phyloP scores from a whole-genome alignment of 2,329 filamentous ascomycete genomes.

The Tolypocladium pustulatum region DNA sequence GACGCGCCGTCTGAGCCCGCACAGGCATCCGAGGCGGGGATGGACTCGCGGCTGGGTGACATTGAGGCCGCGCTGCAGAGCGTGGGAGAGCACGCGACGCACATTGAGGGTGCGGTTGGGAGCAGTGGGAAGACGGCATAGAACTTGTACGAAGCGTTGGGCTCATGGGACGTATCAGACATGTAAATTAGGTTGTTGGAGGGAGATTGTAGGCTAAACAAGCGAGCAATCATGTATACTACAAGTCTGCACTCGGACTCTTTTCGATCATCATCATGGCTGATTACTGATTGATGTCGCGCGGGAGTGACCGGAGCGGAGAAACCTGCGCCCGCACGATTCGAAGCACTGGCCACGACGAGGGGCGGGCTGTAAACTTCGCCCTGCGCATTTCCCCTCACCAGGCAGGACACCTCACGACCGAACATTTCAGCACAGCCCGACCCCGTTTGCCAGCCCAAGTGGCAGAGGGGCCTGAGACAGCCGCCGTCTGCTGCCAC shows the following conservation, averaged over 20 bases:
- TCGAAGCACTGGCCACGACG: background rate
- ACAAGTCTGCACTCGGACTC: background rate
- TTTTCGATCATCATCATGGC: background rate
- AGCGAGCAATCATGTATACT: background rate
- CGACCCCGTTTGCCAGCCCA: background rate
- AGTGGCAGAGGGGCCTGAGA: background rate
- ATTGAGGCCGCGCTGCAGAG: conserved; percentile 10
- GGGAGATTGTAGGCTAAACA: background rate
- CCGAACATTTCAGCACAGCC: conserved; percentile 35
- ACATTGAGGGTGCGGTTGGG: conserved; percentile 14
- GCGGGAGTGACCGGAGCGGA: background rate
- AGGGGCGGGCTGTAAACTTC: conserved; percentile 8
- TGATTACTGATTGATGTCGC: too few species aligned
- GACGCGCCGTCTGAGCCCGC: background rate
- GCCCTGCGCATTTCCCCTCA: conserved; percentile 23
- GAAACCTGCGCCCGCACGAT: background rate
- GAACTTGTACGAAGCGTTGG: background rate
- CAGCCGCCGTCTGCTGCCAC: background rate
- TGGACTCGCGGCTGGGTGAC: conserved; percentile 3
- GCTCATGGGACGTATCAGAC: too few species aligned
- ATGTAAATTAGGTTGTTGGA: background rate
- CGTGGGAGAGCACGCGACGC: conserved; percentile 4
- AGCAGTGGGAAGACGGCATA: conserved; percentile 6
- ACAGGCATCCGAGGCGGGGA: background rate
- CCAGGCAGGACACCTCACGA: conserved; percentile 23